Evolutionary conservation across 305 asterid species (phyloP).

Genomic region (Coffea humblotiana): DNA sequence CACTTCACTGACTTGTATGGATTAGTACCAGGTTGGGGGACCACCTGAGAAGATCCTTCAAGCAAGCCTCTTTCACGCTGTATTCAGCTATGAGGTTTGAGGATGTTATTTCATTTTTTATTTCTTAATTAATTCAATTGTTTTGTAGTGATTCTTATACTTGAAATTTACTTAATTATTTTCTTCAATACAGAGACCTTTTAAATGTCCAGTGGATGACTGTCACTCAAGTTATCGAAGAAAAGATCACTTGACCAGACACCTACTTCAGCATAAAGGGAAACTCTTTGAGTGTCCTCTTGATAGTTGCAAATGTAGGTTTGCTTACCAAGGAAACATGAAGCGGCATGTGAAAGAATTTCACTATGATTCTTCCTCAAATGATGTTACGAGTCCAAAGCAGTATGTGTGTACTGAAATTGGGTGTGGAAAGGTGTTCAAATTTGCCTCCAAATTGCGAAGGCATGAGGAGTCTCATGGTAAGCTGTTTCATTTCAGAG

Average conservation of each 20-base stretch:
- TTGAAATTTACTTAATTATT: neutral
- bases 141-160: neutral
- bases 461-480: constrained; percentile 83
- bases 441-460: constrained; percentile 59
- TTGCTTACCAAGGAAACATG: constrained; percentile 62
- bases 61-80: constrained; percentile 93
- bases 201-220: constrained; percentile 68
- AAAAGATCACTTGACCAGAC: constrained; percentile 81
- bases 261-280: constrained; percentile 81
- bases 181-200: constrained; percentile 66
- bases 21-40: constrained; percentile 98
- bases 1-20: constrained; percentile 64
- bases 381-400: constrained; percentile 34
- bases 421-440: constrained; percentile 84
- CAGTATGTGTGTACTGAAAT: constrained; percentile 58
- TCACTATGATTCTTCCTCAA: constrained; percentile 45
- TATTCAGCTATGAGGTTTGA: constrained; percentile 38
- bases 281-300: constrained; percentile 64
- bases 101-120: constrained; percentile 16
- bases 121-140: neutral
- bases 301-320: constrained; percentile 46
- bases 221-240: constrained; percentile 79
- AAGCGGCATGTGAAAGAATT: constrained; percentile 65
- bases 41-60: constrained; percentile 99
- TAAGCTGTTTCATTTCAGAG: constrained; percentile 9